These are phyloP conservation scores for Phytophthora sp. DNA, from an alignment of 352 stramenopile genomes.

Conservation along the genomic window DNA sequence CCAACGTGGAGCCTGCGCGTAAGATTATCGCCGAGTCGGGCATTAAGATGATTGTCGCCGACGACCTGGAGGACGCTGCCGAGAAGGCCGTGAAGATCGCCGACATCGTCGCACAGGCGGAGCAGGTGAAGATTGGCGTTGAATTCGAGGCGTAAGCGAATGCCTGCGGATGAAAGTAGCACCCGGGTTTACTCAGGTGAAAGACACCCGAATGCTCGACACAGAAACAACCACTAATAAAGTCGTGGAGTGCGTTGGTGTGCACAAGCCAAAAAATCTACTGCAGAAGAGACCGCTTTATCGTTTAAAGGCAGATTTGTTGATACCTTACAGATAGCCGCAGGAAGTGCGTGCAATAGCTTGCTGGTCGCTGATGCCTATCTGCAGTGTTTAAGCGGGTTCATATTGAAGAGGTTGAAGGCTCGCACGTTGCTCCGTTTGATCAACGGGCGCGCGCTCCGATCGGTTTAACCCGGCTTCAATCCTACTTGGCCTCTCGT, in stretches of 20 bases:
- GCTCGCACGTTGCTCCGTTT: background rate
- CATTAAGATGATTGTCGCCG: constrained; percentile 94
- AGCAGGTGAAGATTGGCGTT: constrained; percentile 75
- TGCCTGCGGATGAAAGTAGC: constrained; percentile 15
- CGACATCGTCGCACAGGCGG: constrained; percentile 80
- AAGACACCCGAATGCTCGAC: constrained; percentile 34
- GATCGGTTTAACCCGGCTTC: background rate
- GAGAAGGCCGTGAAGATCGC: constrained; percentile 94
- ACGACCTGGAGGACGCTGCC: constrained; percentile 96
- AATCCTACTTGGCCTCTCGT: constrained; percentile 72
- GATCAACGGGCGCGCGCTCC: background rate
- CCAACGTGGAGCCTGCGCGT: constrained; percentile 96
- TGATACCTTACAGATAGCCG: constrained; percentile 27
- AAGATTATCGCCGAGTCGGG: constrained; percentile 94
- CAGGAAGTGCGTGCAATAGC: constrained; percentile 4
- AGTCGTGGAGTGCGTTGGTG: constrained; percentile 31
- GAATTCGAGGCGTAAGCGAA: constrained; percentile 68
- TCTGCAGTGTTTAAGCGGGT: constrained; percentile 12
- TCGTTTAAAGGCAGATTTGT: constrained; percentile 16
- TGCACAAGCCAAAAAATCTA: constrained; percentile 23
- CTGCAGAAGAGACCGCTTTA: constrained; percentile 12
- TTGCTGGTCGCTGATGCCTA: constrained; percentile 13
- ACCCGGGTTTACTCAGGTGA: constrained; percentile 29
- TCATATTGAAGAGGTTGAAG: constrained; percentile 9
- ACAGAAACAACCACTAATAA: constrained; percentile 33